Evolutionary conservation across 257 asterid genomes (phyloP).

Genomic region (Gentiana dahurica): DNA sequence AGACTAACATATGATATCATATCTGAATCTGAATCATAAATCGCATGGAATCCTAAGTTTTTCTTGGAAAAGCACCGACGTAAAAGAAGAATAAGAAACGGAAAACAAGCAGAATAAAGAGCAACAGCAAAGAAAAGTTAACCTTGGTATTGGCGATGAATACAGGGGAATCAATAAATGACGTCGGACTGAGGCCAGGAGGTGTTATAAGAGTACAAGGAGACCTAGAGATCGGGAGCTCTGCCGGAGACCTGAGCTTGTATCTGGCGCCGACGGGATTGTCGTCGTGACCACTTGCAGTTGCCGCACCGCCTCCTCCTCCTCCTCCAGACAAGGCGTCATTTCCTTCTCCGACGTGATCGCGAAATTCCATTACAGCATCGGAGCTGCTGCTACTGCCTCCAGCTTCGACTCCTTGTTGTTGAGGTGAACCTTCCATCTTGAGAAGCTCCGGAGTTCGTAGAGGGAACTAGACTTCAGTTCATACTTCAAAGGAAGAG

Average conservation of each 20-base stretch:
- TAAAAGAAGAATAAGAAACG: no score
- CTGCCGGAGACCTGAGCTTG: slow-evolving; percentile 88
- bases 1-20: no score
- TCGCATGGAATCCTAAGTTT: no score
- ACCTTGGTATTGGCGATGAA: slow-evolving; percentile 93
- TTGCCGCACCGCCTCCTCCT: neutral
- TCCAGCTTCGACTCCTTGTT: slow-evolving; percentile 1
- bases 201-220: slow-evolving; percentile 66
- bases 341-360: slow-evolving; percentile 4
- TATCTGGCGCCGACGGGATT: slow-evolving; percentile 43
- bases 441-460: neutral
- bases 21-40: no score
- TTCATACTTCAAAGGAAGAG: neutral
- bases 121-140: neutral
- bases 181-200: slow-evolving; percentile 91
- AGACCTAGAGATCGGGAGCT: slow-evolving; percentile 98
- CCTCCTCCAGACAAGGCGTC: slow-evolving; percentile 1
- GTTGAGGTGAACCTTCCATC: slow-evolving; percentile 8
- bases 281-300: slow-evolving; percentile 2
- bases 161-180: slow-evolving; percentile 92
- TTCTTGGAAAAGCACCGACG: no score
- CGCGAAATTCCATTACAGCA: slow-evolving; percentile 3
- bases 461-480: slow-evolving; percentile 5
- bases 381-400: neutral
- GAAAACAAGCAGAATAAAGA: neutral